A percentile compares a stretch with the other conserved stretches of the same genome.
Conservation (phyloP, 768 basidiomycete genomes). For the Daedalea quercina region DNA sequence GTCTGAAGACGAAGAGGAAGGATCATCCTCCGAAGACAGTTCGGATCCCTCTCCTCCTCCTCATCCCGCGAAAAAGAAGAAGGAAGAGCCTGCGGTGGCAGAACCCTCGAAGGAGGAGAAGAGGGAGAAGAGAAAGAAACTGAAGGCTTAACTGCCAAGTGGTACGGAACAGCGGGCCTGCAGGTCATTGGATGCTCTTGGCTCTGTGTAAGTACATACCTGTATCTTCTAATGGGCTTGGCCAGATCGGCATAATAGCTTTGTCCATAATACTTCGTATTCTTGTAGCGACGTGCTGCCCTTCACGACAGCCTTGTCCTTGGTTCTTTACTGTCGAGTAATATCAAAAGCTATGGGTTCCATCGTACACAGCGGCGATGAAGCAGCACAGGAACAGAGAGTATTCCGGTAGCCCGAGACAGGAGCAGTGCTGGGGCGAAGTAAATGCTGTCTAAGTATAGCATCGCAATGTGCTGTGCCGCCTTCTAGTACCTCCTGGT, state of each 20-base stretch:
- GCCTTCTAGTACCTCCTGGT: no score
- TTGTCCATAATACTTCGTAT: background rate
- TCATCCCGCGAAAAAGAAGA: slow-evolving; percentile 23
- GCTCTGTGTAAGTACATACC: background rate
- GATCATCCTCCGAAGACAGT: slow-evolving; percentile 17
- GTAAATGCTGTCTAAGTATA: no score
- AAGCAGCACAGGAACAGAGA: no score
- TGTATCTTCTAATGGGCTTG: background rate
- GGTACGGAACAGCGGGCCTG: background rate
- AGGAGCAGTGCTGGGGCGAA: no score
- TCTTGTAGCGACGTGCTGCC: background rate
- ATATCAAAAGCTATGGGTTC: no score
- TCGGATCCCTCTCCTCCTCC: background rate
- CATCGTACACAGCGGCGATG: no score
- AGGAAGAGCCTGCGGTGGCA: slow-evolving; percentile 22
- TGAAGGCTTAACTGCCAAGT: slow-evolving; percentile 24
- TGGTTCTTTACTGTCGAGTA: no score
- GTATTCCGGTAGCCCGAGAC: no score
- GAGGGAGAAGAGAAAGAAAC: slow-evolving; percentile 38
- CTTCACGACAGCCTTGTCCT: background rate
- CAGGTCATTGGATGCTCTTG: background rate
- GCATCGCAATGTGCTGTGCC: no score
- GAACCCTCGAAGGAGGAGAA: slow-evolving; percentile 40
- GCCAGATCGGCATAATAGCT: background rate
- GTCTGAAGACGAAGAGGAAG: slow-evolving; percentile 29